Percentiles rank a stretch among this genome's conserved stretches.
These are phyloP conservation scores for Penicillium sp. DNA, from an alignment of 2,329 filamentous ascomycete species.

Conservation along the genomic window DNA sequence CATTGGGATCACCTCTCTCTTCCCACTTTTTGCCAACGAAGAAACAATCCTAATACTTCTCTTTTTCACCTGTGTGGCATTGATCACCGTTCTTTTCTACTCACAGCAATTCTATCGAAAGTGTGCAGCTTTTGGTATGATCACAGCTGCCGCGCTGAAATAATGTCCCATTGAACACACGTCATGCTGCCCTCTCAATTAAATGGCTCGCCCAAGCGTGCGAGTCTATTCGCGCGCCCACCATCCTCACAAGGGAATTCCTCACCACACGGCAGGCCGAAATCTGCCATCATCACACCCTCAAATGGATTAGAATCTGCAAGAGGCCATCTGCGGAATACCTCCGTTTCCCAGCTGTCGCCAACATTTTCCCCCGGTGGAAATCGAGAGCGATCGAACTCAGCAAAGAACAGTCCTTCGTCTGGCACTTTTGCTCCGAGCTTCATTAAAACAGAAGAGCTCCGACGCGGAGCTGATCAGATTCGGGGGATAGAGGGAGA, in stretches of 20 bases:
- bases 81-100: not conserved
- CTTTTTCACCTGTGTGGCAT: conserved; percentile 1
- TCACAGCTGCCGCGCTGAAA: conserved; percentile 20
- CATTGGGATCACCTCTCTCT: conserved; percentile 11
- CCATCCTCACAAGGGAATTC: conserved; percentile 63
- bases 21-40: conserved; percentile 3
- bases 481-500: conserved; percentile 84
- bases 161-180: conserved; percentile 32
- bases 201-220: conserved; percentile 71
- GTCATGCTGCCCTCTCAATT: conserved; percentile 58
- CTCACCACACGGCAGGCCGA: conserved; percentile 57
- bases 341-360: conserved; percentile 65
- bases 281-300: conserved; percentile 73
- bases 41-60: not conserved
- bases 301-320: conserved; percentile 45
- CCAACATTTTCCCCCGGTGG: conserved; percentile 44
- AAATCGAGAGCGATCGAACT: conserved; percentile 58
- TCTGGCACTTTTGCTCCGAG: conserved; percentile 91
- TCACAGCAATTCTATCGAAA: not conserved
- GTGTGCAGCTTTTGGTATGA: conserved; percentile 16
- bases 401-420: conserved; percentile 62
- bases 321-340: conserved; percentile 66
- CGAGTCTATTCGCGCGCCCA: conserved; percentile 74
- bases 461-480: conserved; percentile 58
- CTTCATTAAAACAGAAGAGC: conserved; percentile 88